Evolutionary conservation across 768 basidiomycete species (phyloP).

Genomic region (Podaxis pistillaris): DNA sequence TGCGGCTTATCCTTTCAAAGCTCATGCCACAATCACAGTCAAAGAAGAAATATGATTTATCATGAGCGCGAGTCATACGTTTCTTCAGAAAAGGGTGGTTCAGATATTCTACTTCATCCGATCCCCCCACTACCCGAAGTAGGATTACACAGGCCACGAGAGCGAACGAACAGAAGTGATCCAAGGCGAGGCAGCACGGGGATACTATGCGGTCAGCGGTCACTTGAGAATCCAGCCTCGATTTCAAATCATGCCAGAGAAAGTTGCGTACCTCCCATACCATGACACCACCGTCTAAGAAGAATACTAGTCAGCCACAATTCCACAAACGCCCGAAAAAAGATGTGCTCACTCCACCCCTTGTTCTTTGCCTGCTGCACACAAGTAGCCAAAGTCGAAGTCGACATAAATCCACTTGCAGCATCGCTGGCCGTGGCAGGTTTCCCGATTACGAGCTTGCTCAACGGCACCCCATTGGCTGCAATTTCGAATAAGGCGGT

Average conservation of each 20-base stretch:
- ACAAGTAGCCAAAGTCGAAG: slow-evolving; percentile 57
- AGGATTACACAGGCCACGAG: slow-evolving; percentile 31
- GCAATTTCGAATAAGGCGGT: slow-evolving; percentile 61
- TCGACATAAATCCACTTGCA: slow-evolving; percentile 59
- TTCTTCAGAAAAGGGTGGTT: not conserved
- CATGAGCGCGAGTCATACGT: not conserved
- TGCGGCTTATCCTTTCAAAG: not conserved
- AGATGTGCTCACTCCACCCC: slow-evolving; percentile 63
- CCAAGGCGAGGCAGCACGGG: slow-evolving; percentile 31
- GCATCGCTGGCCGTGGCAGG: slow-evolving; percentile 54
- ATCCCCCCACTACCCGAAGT: not conserved
- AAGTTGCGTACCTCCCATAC: slow-evolving; percentile 33
- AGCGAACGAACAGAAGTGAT: slow-evolving; percentile 29
- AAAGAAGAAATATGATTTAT: not conserved
- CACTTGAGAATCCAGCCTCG: not conserved
- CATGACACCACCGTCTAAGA: slow-evolving; percentile 34
- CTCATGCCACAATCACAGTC: not conserved
- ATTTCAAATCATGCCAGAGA: not conserved
- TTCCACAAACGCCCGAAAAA: not conserved
- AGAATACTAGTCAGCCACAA: not conserved
- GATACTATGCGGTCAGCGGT: slow-evolving; percentile 22
- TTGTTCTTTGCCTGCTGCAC: slow-evolving; percentile 54
- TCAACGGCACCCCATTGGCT: slow-evolving; percentile 50
- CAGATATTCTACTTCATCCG: not conserved
- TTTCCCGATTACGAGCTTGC: slow-evolving; percentile 78